Percentiles rank a stretch among this genome's conserved stretches.
phyloP scores from a whole-genome alignment of 768 basidiomycete species.

The Infundibulicybe gibba region DNA sequence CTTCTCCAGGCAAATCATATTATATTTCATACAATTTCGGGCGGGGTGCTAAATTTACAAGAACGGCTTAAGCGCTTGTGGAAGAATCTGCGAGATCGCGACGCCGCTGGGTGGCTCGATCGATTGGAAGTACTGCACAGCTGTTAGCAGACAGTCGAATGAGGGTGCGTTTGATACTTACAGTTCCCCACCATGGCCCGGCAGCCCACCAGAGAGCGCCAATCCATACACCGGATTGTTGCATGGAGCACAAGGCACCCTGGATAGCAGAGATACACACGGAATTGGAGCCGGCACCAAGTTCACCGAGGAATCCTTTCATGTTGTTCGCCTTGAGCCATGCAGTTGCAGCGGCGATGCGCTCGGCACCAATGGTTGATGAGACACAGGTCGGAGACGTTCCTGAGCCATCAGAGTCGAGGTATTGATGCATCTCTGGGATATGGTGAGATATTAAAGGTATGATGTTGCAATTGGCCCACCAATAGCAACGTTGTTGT shows the following conservation, averaged over 20 bases:
- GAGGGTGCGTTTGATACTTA: constrained; percentile 23
- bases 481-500: constrained; percentile 61
- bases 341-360: constrained; percentile 48
- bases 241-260: constrained; percentile 57
- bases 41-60: constrained; percentile 26
- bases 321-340: constrained; percentile 58
- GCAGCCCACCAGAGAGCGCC: constrained; percentile 53
- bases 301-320: constrained; percentile 65
- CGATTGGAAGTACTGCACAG: constrained; percentile 49
- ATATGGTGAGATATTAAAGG: background rate
- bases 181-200: constrained; percentile 58
- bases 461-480: constrained; percentile 9
- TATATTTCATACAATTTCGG: background rate
- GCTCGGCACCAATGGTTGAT: constrained; percentile 55
- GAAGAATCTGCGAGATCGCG: constrained; percentile 50
- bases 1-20: background rate
- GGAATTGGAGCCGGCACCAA: constrained; percentile 48
- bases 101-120: constrained; percentile 59
- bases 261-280: constrained; percentile 45
- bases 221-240: constrained; percentile 56
- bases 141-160: constrained; percentile 6
- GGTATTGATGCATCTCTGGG: constrained; percentile 70
- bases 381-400: constrained; percentile 53
- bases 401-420: constrained; percentile 61
- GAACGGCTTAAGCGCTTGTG: constrained; percentile 54